A percentile compares a stretch with the other conserved stretches of the same genome.
phyloP scores from a whole-genome alignment of 2,329 filamentous ascomycete species.

The Talaromyces sp. region DNA sequence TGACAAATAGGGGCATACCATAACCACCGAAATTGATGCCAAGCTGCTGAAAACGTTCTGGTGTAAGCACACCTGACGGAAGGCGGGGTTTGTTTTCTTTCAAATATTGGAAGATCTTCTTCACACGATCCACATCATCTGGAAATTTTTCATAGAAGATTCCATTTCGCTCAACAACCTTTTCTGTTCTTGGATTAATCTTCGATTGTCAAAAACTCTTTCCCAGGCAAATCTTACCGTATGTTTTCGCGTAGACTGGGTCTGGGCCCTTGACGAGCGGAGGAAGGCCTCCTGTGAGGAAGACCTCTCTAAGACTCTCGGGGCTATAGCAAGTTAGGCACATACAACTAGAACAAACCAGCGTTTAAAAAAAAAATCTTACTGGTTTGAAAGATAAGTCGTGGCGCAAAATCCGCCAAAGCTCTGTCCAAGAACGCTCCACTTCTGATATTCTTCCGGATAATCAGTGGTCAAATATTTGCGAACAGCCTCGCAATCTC shows the following conservation, averaged over 20 bases:
- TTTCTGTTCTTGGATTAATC: conserved; percentile 34
- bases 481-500: conserved; percentile 81
- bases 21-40: conserved; percentile 76
- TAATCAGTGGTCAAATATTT: conserved; percentile 67
- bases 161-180: conserved; percentile 66
- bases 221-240: conserved; percentile 33
- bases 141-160: conserved; percentile 83
- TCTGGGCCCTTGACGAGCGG: conserved; percentile 69
- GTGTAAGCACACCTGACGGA: conserved; percentile 67
- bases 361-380: conserved; percentile 19
- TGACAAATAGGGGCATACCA: conserved; percentile 39
- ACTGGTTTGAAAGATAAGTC: conserved; percentile 76
- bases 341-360: neutral
- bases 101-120: conserved; percentile 63
- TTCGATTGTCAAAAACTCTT: conserved; percentile 14
- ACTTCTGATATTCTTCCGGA: conserved; percentile 66
- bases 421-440: conserved; percentile 84
- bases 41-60: conserved; percentile 69
- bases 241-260: conserved; percentile 70
- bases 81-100: conserved; percentile 58
- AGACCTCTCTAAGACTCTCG: conserved; percentile 73
- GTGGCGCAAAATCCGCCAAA: conserved; percentile 85
- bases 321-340: conserved; percentile 44
- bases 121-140: conserved; percentile 67
- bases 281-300: conserved; percentile 78